These are phyloP conservation scores for Pseudogymnoascus sp. DNA, from an alignment of 2,329 filamentous ascomycete species.

Conservation along the genomic window DNA sequence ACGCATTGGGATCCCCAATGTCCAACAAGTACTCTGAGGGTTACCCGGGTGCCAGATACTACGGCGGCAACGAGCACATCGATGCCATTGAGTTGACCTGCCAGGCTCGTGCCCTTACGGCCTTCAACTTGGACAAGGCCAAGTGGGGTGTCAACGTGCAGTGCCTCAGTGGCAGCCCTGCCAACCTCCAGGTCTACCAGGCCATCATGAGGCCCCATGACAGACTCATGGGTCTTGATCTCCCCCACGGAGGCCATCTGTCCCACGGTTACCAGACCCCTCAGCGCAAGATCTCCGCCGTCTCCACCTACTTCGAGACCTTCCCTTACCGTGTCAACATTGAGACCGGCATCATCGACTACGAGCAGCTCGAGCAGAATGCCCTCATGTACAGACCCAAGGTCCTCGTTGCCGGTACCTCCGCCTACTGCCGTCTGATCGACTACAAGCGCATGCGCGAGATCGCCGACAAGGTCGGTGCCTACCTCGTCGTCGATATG, in stretches of 20 bases:
- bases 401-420: slow-evolving; percentile 91
- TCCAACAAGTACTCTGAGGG: slow-evolving; percentile 99
- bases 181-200: slow-evolving; percentile 97
- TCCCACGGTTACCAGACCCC: slow-evolving; percentile 97
- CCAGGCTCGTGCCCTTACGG: slow-evolving; percentile 84
- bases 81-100: slow-evolving; percentile 92
- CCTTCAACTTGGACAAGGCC: slow-evolving; percentile 74
- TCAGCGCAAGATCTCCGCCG: slow-evolving; percentile 90
- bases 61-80: slow-evolving; percentile 98
- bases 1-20: slow-evolving; percentile 90
- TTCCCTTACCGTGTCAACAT: slow-evolving; percentile 89
- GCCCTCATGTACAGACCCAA: slow-evolving; percentile 91
- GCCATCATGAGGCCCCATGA: slow-evolving; percentile 94
- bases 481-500: slow-evolving; percentile 96
- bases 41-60: slow-evolving; percentile 96
- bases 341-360: slow-evolving; percentile 93
- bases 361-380: slow-evolving; percentile 83
- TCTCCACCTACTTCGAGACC: slow-evolving; percentile 99
- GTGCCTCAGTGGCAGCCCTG: slow-evolving; percentile 82
- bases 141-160: slow-evolving; percentile 99
- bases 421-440: slow-evolving; percentile 95
- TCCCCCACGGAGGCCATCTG: slow-evolving; percentile 91
- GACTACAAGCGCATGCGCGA: slow-evolving; percentile 95
- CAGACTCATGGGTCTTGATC: slow-evolving; percentile 91
- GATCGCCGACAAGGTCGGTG: slow-evolving; percentile 86